These are phyloP conservation scores for Pichia kudriavzevii DNA, from an alignment of 1,139 yeast species.

Conservation along the genomic window DNA sequence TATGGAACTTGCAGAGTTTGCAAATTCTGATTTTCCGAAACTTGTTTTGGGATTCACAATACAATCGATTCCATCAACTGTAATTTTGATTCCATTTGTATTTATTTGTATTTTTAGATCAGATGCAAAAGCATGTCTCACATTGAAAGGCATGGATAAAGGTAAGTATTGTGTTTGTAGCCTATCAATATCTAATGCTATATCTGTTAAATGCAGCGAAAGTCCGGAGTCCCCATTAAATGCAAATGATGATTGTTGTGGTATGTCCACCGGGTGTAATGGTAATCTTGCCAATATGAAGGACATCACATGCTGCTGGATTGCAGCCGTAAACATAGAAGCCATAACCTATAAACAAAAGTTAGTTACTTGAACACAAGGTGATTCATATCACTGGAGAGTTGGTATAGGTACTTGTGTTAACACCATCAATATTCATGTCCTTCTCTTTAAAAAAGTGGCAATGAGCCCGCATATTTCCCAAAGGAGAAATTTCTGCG, in stretches of 20 bases:
- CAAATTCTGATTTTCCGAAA: constrained; percentile 1
- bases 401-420: too few relatives aligned
- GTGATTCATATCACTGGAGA: too few relatives aligned
- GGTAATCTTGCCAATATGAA: constrained; percentile 14
- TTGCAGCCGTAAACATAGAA: constrained; percentile 12
- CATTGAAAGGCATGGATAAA: constrained; percentile 10
- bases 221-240: constrained; percentile 12
- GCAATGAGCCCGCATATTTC: too few relatives aligned
- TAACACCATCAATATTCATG: too few relatives aligned
- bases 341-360: constrained; percentile 7
- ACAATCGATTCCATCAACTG: constrained; percentile 5
- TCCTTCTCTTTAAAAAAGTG: too few relatives aligned
- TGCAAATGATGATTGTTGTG: constrained; percentile 12
- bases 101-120: constrained; percentile 10
- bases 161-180: constrained; percentile 13
- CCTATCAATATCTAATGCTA: constrained; percentile 15
- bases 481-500: too few relatives aligned
- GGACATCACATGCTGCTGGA: constrained; percentile 13
- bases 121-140: constrained; percentile 12
- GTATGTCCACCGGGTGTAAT: constrained; percentile 13
- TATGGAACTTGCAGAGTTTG: constrained; percentile 9
- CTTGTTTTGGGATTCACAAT: constrained; percentile 12
- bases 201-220: constrained; percentile 12
- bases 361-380: not conserved
- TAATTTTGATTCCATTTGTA: constrained; percentile 12